These are phyloP conservation scores for Canna indica DNA, from an alignment of 176 grass and related monocot species.

Conservation along the genomic window DNA sequence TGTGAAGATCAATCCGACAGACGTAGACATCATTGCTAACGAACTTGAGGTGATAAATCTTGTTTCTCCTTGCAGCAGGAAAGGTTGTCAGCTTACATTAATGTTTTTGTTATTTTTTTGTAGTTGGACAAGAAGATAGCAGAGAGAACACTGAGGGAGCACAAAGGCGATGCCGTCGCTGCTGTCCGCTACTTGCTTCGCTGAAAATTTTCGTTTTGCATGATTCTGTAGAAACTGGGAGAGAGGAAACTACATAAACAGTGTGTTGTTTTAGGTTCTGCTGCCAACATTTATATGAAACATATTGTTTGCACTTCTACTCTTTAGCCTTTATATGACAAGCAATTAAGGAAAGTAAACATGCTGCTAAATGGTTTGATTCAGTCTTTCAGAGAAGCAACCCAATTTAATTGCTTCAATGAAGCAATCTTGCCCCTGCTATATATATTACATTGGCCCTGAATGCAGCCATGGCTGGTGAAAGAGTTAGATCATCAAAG, in stretches of 20 bases:
- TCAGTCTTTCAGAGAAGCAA: too few relatives aligned
- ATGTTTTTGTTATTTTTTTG: conserved; percentile 6
- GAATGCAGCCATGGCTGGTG: too few relatives aligned
- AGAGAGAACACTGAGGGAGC: conserved; percentile 82
- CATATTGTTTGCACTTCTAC: background rate
- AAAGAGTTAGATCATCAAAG: too few relatives aligned
- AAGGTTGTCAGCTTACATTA: conserved; percentile 10
- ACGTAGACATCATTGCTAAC: conserved; percentile 85
- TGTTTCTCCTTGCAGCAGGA: background rate
- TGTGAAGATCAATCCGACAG: conserved; percentile 81
- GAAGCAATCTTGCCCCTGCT: too few relatives aligned
- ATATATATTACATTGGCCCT: too few relatives aligned
- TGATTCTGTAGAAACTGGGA: background rate
- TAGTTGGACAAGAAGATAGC: conserved; percentile 96
- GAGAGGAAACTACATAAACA: background rate
- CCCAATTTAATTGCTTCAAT: too few relatives aligned
- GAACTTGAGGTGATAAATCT: conserved; percentile 65
- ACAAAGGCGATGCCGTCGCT: conserved; percentile 85
- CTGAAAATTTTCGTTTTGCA: conserved; percentile 5
- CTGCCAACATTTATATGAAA: background rate
- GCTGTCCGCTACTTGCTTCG: conserved; percentile 59
- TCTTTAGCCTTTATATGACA: background rate
- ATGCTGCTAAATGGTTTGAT: too few relatives aligned
- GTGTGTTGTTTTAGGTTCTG: background rate
- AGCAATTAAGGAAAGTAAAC: background rate